Evolutionary conservation across 2,329 filamentous ascomycete genomes (phyloP), one percentile per base, ranked within the genome.

Genomic region (Aspergillus bombycis): DNA sequence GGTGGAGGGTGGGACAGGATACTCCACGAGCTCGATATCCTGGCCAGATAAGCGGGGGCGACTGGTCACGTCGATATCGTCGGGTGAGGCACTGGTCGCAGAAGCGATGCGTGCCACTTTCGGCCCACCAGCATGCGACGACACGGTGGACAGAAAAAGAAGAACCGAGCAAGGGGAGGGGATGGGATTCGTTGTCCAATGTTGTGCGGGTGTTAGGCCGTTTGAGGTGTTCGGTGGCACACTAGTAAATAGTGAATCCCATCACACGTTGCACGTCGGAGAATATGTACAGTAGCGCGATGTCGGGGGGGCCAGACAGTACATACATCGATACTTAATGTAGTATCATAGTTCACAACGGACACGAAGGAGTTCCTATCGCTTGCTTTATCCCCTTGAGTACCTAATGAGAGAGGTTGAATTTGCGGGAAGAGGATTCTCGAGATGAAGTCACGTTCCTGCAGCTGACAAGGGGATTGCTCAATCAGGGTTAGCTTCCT

Each of bases 21-120:
- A 71, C 19, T 71, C 66, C 67, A 68, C 71, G 62, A 78, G 76
- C 65, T 79, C 76, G 63, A 78, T 74, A 59, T 70, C 72, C 65
- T 73, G 68, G 43, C 53, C 67, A 58, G 65, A 50, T 59, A 68
- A 62, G 56, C 66, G 62, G 68, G 69, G 69, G 70, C 32, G 52
- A 50, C 52, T 61, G 57, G 46, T 65, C 48, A 66, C 38, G 62
- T 63, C 38, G 63, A 60, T 26, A 58, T 64, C 38, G 61, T 62
- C 43, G 28, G 58, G 34, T 54, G 64, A 70, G 68, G 68, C 68
- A 71, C 68, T 61, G 60, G 69, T 71, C 65, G 68, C 69, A 66
- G 69, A 65, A 59, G 70, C 70, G 70, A 71, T 66, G 69, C 62
- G 69, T 69, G 70, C 70, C 70, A 65, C 67, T 59, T 55, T 65